A percentile compares a stretch with the other conserved stretches of the same genome.
Conservation (phyloP, 805 yeast species). For the Cyberlindnera veronae region DNA sequence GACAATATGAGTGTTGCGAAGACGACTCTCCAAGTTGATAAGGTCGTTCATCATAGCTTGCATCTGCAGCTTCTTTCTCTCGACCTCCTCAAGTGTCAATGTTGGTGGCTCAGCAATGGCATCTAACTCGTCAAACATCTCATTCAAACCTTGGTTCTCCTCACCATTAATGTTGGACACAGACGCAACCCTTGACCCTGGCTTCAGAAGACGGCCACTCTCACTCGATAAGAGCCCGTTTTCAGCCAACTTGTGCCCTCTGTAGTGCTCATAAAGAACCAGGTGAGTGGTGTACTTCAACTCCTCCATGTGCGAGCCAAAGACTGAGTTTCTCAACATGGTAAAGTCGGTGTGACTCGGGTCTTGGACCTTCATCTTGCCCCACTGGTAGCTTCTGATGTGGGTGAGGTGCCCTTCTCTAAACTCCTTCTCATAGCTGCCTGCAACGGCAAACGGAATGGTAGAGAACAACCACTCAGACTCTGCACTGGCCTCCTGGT, state of each 20-base stretch:
- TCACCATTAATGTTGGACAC: too few relatives aligned
- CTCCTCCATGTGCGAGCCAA: constrained; percentile 78
- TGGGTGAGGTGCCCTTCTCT: constrained; percentile 36
- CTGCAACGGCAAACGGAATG: constrained; percentile 63
- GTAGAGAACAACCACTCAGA: constrained; percentile 38
- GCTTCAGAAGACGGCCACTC: neutral
- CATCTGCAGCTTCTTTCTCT: constrained; percentile 18
- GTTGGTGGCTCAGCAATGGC: neutral
- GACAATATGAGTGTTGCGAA: constrained; percentile 4
- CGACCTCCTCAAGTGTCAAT: constrained; percentile 17
- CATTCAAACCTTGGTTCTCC: neutral
- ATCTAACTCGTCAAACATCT: neutral
- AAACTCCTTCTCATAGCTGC: constrained; percentile 42
- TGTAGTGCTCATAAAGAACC: constrained; percentile 70
- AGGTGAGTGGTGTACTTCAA: constrained; percentile 79
- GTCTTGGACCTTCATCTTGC: constrained; percentile 52
- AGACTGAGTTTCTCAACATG: constrained; percentile 62
- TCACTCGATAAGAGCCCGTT: too few relatives aligned
- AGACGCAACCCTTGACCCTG: neutral
- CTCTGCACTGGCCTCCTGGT: constrained; percentile 25
- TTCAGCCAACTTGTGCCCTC: constrained; percentile 58
- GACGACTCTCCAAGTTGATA: constrained; percentile 15
- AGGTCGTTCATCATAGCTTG: constrained; percentile 21
- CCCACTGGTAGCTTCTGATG: constrained; percentile 66
- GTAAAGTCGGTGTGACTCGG: constrained; percentile 67